Conservation (phyloP, 164 flowering plant genomes). For the Aristolochia fimbriata region DNA sequence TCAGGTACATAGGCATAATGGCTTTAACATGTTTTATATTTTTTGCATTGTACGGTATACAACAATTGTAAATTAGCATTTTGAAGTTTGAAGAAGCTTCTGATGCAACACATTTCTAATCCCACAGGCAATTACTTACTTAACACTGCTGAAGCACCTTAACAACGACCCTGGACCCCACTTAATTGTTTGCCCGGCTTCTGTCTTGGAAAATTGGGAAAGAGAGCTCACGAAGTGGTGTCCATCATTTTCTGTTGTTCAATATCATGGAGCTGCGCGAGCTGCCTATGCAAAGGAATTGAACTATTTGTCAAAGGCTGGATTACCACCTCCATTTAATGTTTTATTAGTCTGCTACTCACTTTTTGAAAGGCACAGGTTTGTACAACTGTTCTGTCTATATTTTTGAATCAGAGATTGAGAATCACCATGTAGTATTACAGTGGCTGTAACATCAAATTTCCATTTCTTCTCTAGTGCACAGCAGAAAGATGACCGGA, state of each 20-base stretch:
- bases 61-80: background rate
- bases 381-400: background rate
- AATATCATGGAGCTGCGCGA: constrained; percentile 76
- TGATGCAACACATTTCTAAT: constrained; percentile 7
- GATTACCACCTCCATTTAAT: constrained; percentile 79
- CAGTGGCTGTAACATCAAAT: too few relatives aligned
- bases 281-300: constrained; percentile 65
- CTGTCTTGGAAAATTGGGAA: constrained; percentile 96
- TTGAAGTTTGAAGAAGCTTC: background rate
- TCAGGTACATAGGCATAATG: constrained; percentile 42
- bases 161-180: constrained; percentile 88
- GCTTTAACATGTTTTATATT: background rate
- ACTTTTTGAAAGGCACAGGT: constrained; percentile 96
- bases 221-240: constrained; percentile 93
- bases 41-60: background rate
- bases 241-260: constrained; percentile 77
- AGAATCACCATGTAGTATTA: too few relatives aligned
- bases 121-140: constrained; percentile 86
- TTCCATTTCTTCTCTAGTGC: constrained; percentile 27
- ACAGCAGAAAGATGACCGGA: constrained; percentile 98
- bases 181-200: constrained; percentile 94
- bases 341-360: constrained; percentile 93
- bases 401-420: too few relatives aligned
- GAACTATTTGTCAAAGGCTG: constrained; percentile 52
- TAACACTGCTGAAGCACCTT: constrained; percentile 68